These are phyloP conservation scores for Cylindrotheca closterium DNA, from an alignment of 108 stramenopile genomes.

Conservation along the genomic window DNA sequence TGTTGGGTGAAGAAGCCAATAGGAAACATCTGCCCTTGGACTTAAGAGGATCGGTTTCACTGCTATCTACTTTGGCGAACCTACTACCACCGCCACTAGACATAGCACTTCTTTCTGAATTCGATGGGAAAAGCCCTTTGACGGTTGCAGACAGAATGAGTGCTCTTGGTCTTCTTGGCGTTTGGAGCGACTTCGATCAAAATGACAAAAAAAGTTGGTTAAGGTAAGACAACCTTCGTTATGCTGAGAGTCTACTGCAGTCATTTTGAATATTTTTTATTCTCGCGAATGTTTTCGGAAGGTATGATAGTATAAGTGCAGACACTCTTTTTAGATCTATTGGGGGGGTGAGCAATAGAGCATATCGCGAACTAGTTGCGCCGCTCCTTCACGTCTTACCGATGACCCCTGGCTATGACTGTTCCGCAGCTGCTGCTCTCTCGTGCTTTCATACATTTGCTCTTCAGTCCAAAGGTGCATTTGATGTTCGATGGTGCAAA, in stretches of 20 bases:
- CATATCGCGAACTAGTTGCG: conserved; percentile 69
- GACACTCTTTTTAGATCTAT: conserved; percentile 57
- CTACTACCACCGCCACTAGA: conserved; percentile 75
- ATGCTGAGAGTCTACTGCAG: too few relatives aligned
- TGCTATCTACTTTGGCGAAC: conserved; percentile 30
- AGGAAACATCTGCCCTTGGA: conserved; percentile 1
- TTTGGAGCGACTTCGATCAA: conserved; percentile 83
- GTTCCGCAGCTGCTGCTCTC: conserved; percentile 83
- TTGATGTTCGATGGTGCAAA: conserved; percentile 83
- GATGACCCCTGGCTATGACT: conserved; percentile 82
- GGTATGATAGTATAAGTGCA: conserved; percentile 71
- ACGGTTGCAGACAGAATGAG: conserved; percentile 48
- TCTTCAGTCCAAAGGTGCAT: conserved; percentile 78
- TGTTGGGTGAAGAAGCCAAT: conserved; percentile 35
- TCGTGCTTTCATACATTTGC: conserved; percentile 90
- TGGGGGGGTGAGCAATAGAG: conserved; percentile 56
- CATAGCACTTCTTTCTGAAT: conserved; percentile 68
- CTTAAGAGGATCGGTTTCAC: not conserved
- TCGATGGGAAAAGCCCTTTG: conserved; percentile 34
- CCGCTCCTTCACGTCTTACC: conserved; percentile 83
- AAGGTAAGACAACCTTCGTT: too few relatives aligned
- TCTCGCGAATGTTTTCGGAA: too few relatives aligned
- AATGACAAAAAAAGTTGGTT: conserved; percentile 66
- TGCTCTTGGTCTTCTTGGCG: conserved; percentile 63
- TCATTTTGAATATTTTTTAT: too few relatives aligned